phyloP scores from a whole-genome alignment of 768 basidiomycete species.

The Boletus rubropictus region DNA sequence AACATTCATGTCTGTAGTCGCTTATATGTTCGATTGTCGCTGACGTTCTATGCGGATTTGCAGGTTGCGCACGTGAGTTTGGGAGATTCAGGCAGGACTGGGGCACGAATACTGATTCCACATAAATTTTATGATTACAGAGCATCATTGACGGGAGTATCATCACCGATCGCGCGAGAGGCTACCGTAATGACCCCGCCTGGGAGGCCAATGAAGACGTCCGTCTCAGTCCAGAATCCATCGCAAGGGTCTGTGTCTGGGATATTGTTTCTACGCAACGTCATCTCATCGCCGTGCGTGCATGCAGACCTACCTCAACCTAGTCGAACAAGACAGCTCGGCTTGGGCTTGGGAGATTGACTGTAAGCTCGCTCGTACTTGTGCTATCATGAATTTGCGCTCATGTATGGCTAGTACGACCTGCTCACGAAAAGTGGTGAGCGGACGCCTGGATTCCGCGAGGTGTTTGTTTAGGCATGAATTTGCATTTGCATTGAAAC shows the following conservation, averaged over 20 bases:
- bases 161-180: conserved; percentile 34
- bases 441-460: background rate
- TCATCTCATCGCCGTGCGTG: background rate
- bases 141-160: conserved; percentile 65
- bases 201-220: conserved; percentile 43
- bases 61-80: conserved; percentile 62
- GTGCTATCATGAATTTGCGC: background rate
- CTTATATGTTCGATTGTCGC: background rate
- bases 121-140: conserved; percentile 29
- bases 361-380: conserved; percentile 38
- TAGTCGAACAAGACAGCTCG: conserved; percentile 63
- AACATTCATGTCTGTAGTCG: conserved; percentile 56
- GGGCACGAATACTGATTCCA: background rate
- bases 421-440: conserved; percentile 53
- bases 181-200: conserved; percentile 27
- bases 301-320: conserved; percentile 55
- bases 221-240: conserved; percentile 57
- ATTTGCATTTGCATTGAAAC: background rate
- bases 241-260: conserved; percentile 50
- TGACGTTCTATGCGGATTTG: background rate
- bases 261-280: background rate
- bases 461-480: background rate
- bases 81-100: background rate
- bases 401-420: conserved; percentile 34
- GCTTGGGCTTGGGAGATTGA: conserved; percentile 80